Conservation (phyloP, 2,329 filamentous ascomycete genomes). For the Fusarium musae region DNA sequence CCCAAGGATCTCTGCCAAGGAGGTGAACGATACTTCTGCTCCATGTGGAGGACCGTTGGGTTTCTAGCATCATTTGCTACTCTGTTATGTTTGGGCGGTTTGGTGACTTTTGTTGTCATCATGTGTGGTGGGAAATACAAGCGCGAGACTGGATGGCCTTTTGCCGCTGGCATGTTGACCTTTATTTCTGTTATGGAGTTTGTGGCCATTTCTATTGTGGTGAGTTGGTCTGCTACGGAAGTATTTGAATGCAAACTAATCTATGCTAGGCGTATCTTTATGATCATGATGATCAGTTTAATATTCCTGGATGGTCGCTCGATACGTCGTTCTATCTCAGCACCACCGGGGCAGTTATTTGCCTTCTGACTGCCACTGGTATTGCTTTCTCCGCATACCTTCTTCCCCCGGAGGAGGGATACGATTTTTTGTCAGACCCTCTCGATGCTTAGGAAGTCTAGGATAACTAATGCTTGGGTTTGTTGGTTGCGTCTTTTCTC, state of each 20-base stretch:
- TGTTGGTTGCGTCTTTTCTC: neutral
- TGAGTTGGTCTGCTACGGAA: slow-evolving; percentile 58
- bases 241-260: slow-evolving; percentile 4
- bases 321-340: slow-evolving; percentile 82
- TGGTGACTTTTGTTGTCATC: slow-evolving; percentile 84
- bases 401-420: slow-evolving; percentile 84
- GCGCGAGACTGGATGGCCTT: slow-evolving; percentile 84
- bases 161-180: slow-evolving; percentile 73
- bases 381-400: slow-evolving; percentile 75
- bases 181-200: slow-evolving; percentile 77
- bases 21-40: slow-evolving; percentile 81
- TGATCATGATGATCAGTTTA: slow-evolving; percentile 85
- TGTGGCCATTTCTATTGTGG: slow-evolving; percentile 83
- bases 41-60: slow-evolving; percentile 88
- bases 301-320: slow-evolving; percentile 80
- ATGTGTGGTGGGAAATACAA: slow-evolving; percentile 82
- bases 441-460: slow-evolving; percentile 58
- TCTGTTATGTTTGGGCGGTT: slow-evolving; percentile 81
- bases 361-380: slow-evolving; percentile 64
- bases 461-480: neutral
- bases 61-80: slow-evolving; percentile 89
- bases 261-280: slow-evolving; percentile 77
- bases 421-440: slow-evolving; percentile 72
- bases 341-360: slow-evolving; percentile 64
- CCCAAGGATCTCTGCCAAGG: slow-evolving; percentile 50